Evolutionary conservation across 1,284 basidiomycete species (phyloP).

Genomic region (Cutaneotrichosporon sp.): DNA sequence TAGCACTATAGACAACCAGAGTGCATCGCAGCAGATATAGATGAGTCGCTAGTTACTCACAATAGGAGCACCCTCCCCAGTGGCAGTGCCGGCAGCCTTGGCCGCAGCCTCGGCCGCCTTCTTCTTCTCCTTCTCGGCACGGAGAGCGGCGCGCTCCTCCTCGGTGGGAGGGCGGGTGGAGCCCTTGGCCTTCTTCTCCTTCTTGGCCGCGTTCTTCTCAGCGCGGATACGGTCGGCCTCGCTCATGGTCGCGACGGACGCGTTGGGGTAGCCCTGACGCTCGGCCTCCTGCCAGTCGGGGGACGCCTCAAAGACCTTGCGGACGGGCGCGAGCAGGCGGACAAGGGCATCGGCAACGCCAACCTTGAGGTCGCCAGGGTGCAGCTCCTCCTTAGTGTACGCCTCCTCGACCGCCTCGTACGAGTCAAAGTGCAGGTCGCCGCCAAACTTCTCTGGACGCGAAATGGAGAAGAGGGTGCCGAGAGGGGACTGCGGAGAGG

Average conservation of each 20-base stretch:
- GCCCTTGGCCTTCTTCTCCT: conserved; percentile 18
- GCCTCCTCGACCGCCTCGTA: conserved; percentile 69
- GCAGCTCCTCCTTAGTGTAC: conserved; percentile 70
- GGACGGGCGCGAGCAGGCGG: conserved; percentile 74
- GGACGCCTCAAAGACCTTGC: conserved; percentile 66
- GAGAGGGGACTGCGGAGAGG: conserved; percentile 62
- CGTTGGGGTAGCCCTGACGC: conserved; percentile 77
- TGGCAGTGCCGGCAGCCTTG: conserved; percentile 15
- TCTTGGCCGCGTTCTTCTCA: conserved; percentile 24
- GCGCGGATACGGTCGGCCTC: conserved; percentile 19
- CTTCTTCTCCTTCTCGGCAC: conserved; percentile 41
- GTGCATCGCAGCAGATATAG: not conserved
- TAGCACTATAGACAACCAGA: not conserved
- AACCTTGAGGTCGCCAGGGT: conserved; percentile 86
- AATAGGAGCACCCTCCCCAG: conserved; percentile 15
- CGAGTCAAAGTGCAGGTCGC: conserved; percentile 65
- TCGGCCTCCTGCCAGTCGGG: conserved; percentile 78
- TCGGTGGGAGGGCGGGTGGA: conserved; percentile 36
- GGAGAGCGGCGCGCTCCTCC: conserved; percentile 41
- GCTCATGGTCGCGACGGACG: conserved; percentile 35
- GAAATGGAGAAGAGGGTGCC: conserved; percentile 77
- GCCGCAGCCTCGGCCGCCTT: conserved; percentile 41
- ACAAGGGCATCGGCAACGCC: conserved; percentile 74
- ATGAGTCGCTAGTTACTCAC: not conserved
- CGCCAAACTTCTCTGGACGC: conserved; percentile 77